These are phyloP conservation scores for Fusarium buharicum DNA, from an alignment of 2,329 filamentous ascomycete genomes.

Conservation along the genomic window DNA sequence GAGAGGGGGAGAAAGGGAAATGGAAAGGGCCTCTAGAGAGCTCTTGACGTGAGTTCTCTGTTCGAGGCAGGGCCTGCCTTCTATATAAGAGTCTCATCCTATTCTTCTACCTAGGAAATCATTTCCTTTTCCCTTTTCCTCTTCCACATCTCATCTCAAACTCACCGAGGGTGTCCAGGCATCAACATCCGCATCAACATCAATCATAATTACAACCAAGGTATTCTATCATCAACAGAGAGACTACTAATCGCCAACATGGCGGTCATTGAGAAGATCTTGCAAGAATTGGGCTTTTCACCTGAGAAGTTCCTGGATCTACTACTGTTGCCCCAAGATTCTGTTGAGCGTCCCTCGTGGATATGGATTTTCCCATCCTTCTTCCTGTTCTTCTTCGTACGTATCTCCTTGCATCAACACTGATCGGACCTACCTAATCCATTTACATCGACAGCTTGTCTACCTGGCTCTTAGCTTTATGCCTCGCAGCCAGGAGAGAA, in stretches of 20 bases:
- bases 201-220: neutral
- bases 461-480: conserved; percentile 55
- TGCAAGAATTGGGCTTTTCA: no score
- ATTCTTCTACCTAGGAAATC: no score
- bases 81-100: conserved; percentile 15
- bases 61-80: neutral
- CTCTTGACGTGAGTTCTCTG: conserved; percentile 5
- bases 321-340: no score
- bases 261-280: no score
- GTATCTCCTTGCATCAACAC: conserved; percentile 26
- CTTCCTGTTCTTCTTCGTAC: conserved; percentile 59
- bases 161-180: no score
- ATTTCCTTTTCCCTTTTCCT: no score
- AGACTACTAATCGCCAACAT: no score
- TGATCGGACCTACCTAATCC: neutral
- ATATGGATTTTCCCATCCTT: conserved; percentile 63
- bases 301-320: no score
- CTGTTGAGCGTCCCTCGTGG: conserved; percentile 40
- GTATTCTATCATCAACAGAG: no score
- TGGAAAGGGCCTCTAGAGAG: conserved; percentile 3
- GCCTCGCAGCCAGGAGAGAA: conserved; percentile 59
- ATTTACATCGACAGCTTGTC: conserved; percentile 50
- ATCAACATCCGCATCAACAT: neutral
- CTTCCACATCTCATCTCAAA: no score
- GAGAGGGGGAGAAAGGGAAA: no score